A percentile compares a stretch with the other conserved stretches of the same genome.
Evolutionary conservation across 306 rosid genomes (phyloP).

Genomic region (Crotalaria pallida): DNA sequence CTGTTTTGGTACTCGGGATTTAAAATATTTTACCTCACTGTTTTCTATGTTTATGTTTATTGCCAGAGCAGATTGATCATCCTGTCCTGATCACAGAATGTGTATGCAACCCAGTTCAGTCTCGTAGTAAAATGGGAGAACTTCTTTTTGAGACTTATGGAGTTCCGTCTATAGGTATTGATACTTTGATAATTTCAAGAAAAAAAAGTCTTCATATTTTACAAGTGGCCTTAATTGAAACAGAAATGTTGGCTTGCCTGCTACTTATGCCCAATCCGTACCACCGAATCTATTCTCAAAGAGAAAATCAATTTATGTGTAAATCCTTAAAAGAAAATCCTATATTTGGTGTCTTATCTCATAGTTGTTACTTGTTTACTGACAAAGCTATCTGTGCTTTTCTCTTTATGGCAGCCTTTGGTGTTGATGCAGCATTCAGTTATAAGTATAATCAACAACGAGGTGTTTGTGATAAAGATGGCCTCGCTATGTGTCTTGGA

Average conservation of each 20-base stretch:
- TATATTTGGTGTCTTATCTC: conserved; percentile 2
- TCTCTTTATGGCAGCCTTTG: conserved; percentile 66
- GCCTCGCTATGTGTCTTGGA: conserved; percentile 94
- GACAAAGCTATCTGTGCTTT: conserved; percentile 13
- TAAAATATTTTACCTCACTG: conserved; percentile 25
- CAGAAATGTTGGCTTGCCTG: conserved; percentile 1
- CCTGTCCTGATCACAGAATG: conserved; percentile 95
- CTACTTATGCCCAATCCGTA: conserved; percentile 1
- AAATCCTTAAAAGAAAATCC: not conserved
- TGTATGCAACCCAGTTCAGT: conserved; percentile 85
- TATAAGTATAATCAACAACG: conserved; percentile 74
- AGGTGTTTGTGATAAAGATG: conserved; percentile 81
- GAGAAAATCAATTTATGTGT: not conserved
- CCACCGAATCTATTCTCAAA: not conserved
- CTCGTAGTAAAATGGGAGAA: conserved; percentile 96
- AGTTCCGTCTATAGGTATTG: conserved; percentile 81
- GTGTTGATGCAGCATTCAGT: conserved; percentile 96
- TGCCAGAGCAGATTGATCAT: conserved; percentile 94
- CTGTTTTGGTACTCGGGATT: not conserved
- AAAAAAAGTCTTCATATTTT: not conserved
- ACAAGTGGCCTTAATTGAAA: not conserved
- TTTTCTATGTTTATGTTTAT: conserved; percentile 36
- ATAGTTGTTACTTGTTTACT: conserved; percentile 15
- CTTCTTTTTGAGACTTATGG: conserved; percentile 97
- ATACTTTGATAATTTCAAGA: conserved; percentile 3